These are phyloP conservation scores for Daldinia childiae DNA, from an alignment of 495 filamentous ascomycete genomes.

Conservation along the genomic window DNA sequence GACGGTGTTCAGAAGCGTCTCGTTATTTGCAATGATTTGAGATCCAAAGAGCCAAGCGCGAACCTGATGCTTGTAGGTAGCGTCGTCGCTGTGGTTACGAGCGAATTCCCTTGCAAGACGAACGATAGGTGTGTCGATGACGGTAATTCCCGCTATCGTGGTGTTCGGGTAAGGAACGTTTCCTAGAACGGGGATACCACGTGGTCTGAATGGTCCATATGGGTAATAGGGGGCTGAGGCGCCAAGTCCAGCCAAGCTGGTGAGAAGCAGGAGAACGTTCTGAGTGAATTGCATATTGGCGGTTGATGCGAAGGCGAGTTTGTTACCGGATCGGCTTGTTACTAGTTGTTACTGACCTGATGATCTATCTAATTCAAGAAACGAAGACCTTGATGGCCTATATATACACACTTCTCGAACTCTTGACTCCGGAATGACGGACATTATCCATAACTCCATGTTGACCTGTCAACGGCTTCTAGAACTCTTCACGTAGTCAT, in stretches of 20 bases:
- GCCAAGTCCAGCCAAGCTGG: constrained; percentile 16
- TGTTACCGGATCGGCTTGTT: constrained; percentile 18
- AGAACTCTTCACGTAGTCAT: neutral
- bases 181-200: constrained; percentile 15
- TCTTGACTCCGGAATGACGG: neutral
- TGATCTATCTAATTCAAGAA: constrained; percentile 1
- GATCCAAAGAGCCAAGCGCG: constrained; percentile 54
- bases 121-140: constrained; percentile 55
- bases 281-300: constrained; percentile 33
- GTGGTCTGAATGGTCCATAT: neutral
- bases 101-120: constrained; percentile 52
- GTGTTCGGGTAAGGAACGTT: constrained; percentile 31
- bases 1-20: constrained; percentile 42
- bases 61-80: constrained; percentile 56
- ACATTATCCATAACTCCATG: neutral
- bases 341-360: constrained; percentile 2
- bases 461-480: neutral
- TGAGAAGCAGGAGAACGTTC: constrained; percentile 24
- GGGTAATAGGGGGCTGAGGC: constrained; percentile 5
- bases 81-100: constrained; percentile 47
- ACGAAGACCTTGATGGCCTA: neutral
- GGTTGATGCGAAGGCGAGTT: constrained; percentile 3
- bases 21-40: constrained; percentile 50
- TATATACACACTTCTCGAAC: neutral
- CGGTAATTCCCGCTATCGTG: constrained; percentile 44